Evolutionary conservation across 2,329 filamentous ascomycete species (phyloP), one percentile per base, ranked within the genome.

Genomic region (Arthroderma sp.): DNA sequence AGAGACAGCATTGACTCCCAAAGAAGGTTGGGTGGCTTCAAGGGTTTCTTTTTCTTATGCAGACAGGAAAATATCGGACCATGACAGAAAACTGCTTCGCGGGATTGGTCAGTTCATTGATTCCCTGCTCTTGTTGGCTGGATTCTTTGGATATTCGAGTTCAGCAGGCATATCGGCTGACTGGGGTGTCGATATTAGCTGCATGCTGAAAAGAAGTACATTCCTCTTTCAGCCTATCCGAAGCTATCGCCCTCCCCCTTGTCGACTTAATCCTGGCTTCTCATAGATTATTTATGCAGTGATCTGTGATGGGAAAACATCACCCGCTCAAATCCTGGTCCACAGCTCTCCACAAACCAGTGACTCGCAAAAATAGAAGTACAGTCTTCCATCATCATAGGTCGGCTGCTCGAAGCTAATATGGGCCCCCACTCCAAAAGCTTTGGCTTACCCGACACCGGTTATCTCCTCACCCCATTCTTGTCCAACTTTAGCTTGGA

Each of bases 301-400:
- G 15, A 22, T 22, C 15, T 22, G 15, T 22, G 15, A 22, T 22
- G 15, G 15, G 15, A 22, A 22, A 22, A 3, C 32, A 33, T 43
- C 9, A 28, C 30, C 33, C 32, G 32, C 29, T 43, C 5, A 29
- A 27, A 43, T 34, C 27, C 32, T 43, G 32, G 41, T 29, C 29
- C 33, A 6, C 40, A 34, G 40, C 15, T 45, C 38, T n/a, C 42
- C 43, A 34, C 42, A 48, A 31, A 36, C 36, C 30, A 36, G 47
- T 45, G 42, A 39, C 36, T 43, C 38, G 46, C 47, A 48, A 48
- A 50, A 51, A 40, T 47, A 48, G 46, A 38, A 36, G 32, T 27
- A 32, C 36, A 34, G n/a, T 29, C 39, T 34, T 32, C 29, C 41
- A 33, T 36, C 32, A 38, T 36, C 32, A 34, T 39, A 40, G 45